Evolutionary conservation across 2,329 filamentous ascomycete species (phyloP), one percentile per base, ranked within the genome.

Genomic region (Pleomassaria siparia): DNA sequence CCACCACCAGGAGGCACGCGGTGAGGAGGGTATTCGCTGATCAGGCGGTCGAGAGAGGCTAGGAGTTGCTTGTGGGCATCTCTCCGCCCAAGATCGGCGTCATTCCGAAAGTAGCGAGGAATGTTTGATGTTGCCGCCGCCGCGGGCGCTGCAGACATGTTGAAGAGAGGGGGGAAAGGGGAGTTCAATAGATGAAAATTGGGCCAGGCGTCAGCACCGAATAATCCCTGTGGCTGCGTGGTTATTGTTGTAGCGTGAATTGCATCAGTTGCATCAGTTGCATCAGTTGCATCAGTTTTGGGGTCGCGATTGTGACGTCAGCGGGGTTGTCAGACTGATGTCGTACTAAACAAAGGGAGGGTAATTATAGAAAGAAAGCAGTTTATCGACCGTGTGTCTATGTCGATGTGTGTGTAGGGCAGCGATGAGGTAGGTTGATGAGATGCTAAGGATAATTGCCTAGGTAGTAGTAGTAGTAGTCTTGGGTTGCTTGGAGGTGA

Each of bases 61-160:
- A 77, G 66, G 52, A 79, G 67, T 59, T 79, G 76, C 50, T 77
- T 77, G 63, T 75, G 70, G 45, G 76, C 71, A 52, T 79, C 76
- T 65, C 71, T 59, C 51, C 60, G 55, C 37, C 63, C 56, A 28
- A 69, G 54, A 29, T 63, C 53, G 30, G 67, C 65, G 56, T 72
- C 68, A 51, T 74, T 73, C n/a, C 64, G 63, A 49, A 74, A 73
- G 53, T 72, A 72, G 54, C 71, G 71, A 49, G 71, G 70, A 53
- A 69, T 67, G 24, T 63, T 61, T 25, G 62, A 40, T 10, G 60
- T 44, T 15, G 61, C 47, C 36, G 56, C 42, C 40, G 49, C 26
- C 37, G 55, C 44, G 42, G 54, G 44, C 49, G 64, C 57, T 44
- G 65, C 60, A 44, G 63, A 58, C 66, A 69, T 69, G 35, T 30